Conservation (phyloP, 257 asterid species). For the Scutellaria baicalensis region DNA sequence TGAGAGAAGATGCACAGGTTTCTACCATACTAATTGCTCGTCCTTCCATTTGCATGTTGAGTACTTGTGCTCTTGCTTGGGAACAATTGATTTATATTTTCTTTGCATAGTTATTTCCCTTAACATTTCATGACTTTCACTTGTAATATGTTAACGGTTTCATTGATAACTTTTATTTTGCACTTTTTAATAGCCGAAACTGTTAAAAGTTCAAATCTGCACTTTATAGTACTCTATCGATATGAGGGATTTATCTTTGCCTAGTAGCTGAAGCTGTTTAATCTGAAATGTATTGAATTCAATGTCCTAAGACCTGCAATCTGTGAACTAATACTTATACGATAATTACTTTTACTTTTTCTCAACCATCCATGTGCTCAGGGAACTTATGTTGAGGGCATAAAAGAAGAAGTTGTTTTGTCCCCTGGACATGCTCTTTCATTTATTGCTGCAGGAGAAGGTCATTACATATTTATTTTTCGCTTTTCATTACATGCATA, state of each 20-base stretch:
- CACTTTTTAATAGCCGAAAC: constrained; percentile 3
- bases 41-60: not conserved
- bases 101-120: not conserved
- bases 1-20: constrained; percentile 88
- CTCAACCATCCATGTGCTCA: constrained; percentile 20
- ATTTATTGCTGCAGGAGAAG: constrained; percentile 87
- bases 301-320: not conserved
- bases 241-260: not conserved
- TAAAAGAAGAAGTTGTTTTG: constrained; percentile 90
- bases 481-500: not conserved
- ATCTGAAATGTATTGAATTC: not conserved
- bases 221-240: not conserved
- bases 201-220: not conserved
- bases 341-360: constrained; percentile 5
- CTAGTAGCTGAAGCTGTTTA: constrained; percentile 3
- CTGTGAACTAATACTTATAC: not conserved
- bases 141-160: not conserved
- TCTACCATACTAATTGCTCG: not conserved
- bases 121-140: not conserved
- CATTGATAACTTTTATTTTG: not conserved
- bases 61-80: constrained; percentile 2
- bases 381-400: constrained; percentile 98
- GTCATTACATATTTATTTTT: constrained; percentile 25
- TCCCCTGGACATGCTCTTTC: constrained; percentile 93
- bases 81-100: not conserved